Evolutionary conservation across 2,329 filamentous ascomycete species (phyloP).

Genomic region (Sporothrix variecibatus): DNA sequence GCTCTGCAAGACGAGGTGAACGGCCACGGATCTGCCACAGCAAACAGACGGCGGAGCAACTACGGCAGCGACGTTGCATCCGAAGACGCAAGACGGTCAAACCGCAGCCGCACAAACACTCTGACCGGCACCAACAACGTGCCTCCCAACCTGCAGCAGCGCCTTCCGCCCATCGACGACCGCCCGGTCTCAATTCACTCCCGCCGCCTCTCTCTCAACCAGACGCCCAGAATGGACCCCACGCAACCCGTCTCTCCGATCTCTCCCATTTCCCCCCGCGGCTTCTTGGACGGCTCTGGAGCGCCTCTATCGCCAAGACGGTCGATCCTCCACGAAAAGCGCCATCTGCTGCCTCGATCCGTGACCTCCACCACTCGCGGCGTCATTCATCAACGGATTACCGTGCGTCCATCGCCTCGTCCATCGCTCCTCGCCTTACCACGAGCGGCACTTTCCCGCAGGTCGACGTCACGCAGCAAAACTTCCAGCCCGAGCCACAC

Average conservation of each 20-base stretch:
- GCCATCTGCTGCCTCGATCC: constrained; percentile 78
- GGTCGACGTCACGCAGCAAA: constrained; percentile 35
- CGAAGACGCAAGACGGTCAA: constrained; percentile 52
- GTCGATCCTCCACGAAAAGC: constrained; percentile 49
- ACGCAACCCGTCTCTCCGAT: constrained; percentile 45
- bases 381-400: constrained; percentile 87
- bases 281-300: constrained; percentile 41
- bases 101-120: constrained; percentile 60
- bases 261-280: constrained; percentile 36
- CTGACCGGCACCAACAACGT: constrained; percentile 55
- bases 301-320: constrained; percentile 39
- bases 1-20: constrained; percentile 84
- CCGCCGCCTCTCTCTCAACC: constrained; percentile 51
- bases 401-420: constrained; percentile 43
- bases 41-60: constrained; percentile 49
- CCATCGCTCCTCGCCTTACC: constrained; percentile 47
- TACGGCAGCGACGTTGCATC: constrained; percentile 62
- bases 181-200: constrained; percentile 51
- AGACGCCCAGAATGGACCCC: constrained; percentile 52
- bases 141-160: constrained; percentile 49
- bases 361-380: constrained; percentile 79
- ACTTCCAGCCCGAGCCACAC: constrained; percentile 14
- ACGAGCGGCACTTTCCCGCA: constrained; percentile 48
- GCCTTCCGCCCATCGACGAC: constrained; percentile 46
- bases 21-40: constrained; percentile 44